phyloP scores from a whole-genome alignment of 176 grass and related monocot genomes.

The Phoenix dactylifera region DNA sequence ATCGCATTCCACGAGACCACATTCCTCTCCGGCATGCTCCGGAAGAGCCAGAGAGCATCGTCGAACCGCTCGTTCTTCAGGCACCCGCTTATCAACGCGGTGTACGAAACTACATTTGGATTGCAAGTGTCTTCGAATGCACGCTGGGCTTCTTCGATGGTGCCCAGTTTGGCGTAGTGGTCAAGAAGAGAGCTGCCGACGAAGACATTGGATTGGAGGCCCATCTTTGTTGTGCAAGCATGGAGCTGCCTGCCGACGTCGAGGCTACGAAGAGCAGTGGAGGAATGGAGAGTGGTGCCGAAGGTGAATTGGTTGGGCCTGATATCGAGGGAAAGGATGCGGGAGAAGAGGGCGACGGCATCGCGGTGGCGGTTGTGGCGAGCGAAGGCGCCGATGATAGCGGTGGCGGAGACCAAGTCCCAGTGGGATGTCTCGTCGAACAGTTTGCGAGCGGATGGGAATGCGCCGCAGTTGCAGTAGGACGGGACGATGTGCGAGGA shows the following conservation, averaged over 20 bases:
- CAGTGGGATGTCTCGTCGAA: no score
- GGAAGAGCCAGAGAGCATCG: slow-evolving; percentile 40
- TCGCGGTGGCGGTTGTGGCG: no score
- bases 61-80: slow-evolving; percentile 46
- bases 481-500: not conserved
- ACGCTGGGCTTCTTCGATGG: slow-evolving; percentile 38
- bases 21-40: slow-evolving; percentile 64
- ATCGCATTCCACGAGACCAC: slow-evolving; percentile 70
- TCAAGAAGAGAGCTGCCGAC: slow-evolving; percentile 76
- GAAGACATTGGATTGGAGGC: slow-evolving; percentile 55
- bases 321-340: slow-evolving; percentile 22
- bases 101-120: slow-evolving; percentile 70
- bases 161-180: slow-evolving; percentile 64
- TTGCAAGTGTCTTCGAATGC: slow-evolving; percentile 44
- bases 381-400: no score
- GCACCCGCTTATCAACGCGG: slow-evolving; percentile 47
- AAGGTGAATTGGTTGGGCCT: slow-evolving; percentile 82
- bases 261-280: slow-evolving; percentile 29
- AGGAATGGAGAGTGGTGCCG: slow-evolving; percentile 52
- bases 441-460: not conserved
- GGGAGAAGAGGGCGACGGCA: not conserved
- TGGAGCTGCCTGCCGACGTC: slow-evolving; percentile 55
- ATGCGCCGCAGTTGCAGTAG: not conserved
- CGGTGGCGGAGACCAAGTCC: no score
- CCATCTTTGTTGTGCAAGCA: slow-evolving; percentile 51